Base-by-base conservation (phyloP, 371 early-diverging fungal genomes). In the Mucor saturninus region DNA sequence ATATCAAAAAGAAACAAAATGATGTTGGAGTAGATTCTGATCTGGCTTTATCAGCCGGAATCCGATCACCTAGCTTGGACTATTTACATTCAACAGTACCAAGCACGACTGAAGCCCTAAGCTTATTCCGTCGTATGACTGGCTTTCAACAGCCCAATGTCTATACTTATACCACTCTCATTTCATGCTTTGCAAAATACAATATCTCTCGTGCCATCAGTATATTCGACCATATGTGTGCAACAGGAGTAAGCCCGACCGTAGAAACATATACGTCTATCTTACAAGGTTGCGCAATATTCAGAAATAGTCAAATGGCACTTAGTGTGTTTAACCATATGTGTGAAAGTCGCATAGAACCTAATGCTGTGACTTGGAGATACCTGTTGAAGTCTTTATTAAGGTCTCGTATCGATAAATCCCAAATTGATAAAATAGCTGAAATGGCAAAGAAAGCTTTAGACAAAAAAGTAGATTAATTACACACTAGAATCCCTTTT, bases 151-250 rank as follows among this genome's bases (percentile, higher is more conserved):
- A 73, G 26, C 81, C 81, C 11, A 73, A 81, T 50, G 73, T 66
- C 13, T 81, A 76, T 62, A 81, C 70, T 14, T 81, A 81, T 71
- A 76, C 78, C 61, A 76, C 78, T 8, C 65, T 81, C 31, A 81
- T 81, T 51, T 65, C 81, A 42, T 78, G 78, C 28, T 78, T 78
- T 73, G 74, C 78, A 42, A 81, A 76, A 50, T 37, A 61, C 15
- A 67, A 75, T 51, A 67, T 78, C 29, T 59, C 51, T 9, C 67
- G 71, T 13, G 78, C 81, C 7, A 58, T 74, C 53, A 71, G 64
- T 26, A 63, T 78, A 7, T 81, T 77, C 51, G 59, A 67, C 2
- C 72, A 77, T 50, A 81, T 81, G 81, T 65, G 70, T 60, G 64
- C 39, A 35, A 68, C 71, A 15, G 64, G 73, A 4, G 64, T 81